phyloP scores from a whole-genome alignment of 495 filamentous ascomycete species.

The Glonium stellatum region DNA sequence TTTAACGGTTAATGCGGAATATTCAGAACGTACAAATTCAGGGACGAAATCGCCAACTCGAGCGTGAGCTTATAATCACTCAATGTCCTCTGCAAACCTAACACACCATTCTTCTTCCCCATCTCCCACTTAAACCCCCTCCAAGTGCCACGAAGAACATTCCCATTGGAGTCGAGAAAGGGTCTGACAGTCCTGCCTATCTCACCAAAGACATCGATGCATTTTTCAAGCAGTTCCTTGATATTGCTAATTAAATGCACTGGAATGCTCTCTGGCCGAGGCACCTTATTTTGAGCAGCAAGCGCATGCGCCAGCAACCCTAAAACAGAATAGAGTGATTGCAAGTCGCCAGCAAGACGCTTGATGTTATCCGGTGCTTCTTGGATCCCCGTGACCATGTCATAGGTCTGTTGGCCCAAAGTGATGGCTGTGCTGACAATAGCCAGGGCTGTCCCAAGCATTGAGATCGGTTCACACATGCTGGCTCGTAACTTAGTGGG shows the following conservation, averaged over 20 bases:
- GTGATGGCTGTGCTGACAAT: constrained; percentile 4
- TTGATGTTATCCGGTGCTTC: constrained; percentile 5
- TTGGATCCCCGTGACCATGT: constrained; percentile 11
- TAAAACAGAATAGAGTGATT: constrained; percentile 5
- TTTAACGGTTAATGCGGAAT: background rate
- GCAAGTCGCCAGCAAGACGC: constrained; percentile 7
- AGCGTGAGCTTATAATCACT: constrained; percentile 9
- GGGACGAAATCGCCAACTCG: constrained; percentile 11
- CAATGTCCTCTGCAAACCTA: background rate
- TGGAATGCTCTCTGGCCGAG: background rate
- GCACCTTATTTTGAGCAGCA: background rate
- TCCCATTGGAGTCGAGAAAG: constrained; percentile 6
- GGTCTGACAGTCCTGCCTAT: constrained; percentile 3
- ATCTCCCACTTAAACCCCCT: constrained; percentile 13
- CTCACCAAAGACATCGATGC: constrained; percentile 10
- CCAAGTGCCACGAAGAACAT: background rate
- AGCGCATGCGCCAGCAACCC: constrained; percentile 3
- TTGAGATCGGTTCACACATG: background rate
- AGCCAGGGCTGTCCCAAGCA: background rate
- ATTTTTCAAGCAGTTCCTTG: constrained; percentile 11
- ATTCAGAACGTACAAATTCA: constrained; percentile 10
- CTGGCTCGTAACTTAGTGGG: background rate
- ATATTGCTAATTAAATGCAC: constrained; percentile 12
- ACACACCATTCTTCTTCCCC: constrained; percentile 4
- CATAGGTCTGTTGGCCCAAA: constrained; percentile 3